Evolutionary conservation across 805 yeast genomes (phyloP).

Genomic region (Sugiyamaella lignohabitans): DNA sequence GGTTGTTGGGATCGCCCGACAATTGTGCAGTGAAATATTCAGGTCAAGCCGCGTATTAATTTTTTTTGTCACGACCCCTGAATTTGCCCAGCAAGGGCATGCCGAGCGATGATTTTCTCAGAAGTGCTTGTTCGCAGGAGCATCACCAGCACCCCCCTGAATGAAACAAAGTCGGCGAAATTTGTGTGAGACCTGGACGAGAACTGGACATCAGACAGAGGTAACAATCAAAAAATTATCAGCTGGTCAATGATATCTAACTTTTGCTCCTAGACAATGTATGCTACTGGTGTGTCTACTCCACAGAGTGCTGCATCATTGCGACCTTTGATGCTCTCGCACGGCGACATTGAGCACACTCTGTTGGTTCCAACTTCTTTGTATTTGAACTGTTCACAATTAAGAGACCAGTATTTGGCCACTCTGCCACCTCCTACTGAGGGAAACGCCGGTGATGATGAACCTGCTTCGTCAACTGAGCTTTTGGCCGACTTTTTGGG

Average conservation of each 20-base stretch:
- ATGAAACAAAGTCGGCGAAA: neutral
- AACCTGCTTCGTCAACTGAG: slow-evolving; percentile 82
- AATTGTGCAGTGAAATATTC: no score
- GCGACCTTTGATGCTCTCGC: slow-evolving; percentile 78
- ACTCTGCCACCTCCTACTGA: slow-evolving; percentile 67
- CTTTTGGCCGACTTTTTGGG: slow-evolving; percentile 80
- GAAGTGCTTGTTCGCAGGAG: no score
- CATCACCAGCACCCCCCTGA: neutral
- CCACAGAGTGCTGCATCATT: slow-evolving; percentile 44
- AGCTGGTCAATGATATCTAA: no score
- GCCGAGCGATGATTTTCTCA: no score
- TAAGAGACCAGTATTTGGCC: slow-evolving; percentile 78
- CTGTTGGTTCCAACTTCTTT: slow-evolving; percentile 77
- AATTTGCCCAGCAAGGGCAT: no score
- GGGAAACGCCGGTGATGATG: slow-evolving; percentile 77
- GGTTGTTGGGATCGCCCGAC: no score
- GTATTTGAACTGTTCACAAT: slow-evolving; percentile 75
- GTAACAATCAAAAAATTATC: no score
- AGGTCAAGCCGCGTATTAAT: no score
- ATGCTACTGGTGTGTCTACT: slow-evolving; percentile 37
- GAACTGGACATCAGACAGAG: no score
- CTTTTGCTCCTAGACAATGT: slow-evolving; percentile 18
- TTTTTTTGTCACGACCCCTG: no score
- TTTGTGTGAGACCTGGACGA: no score
- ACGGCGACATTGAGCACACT: slow-evolving; percentile 84